Conservation (phyloP, 805 yeast genomes). For the Lipomyces yamanashiensis region DNA sequence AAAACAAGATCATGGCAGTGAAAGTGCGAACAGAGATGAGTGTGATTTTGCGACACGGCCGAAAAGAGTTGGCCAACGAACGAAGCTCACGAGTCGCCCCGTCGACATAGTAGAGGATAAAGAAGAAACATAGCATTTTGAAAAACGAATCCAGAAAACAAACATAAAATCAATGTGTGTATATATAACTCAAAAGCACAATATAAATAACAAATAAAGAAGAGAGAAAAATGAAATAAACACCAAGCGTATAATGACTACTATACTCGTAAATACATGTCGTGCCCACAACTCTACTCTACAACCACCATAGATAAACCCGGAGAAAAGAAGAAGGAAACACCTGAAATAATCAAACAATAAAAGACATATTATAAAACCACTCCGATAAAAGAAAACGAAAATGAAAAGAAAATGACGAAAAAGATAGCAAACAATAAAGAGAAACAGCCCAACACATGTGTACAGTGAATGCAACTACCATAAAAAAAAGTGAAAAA, state of each 20-base stretch:
- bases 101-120: too few species aligned
- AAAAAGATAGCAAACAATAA: neutral
- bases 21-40: too few species aligned
- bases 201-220: too few species aligned
- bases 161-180: too few species aligned
- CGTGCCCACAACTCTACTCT: neutral
- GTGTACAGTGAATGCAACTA: constrained; percentile 1
- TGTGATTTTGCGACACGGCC: too few species aligned
- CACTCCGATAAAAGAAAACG: neutral
- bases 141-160: too few species aligned
- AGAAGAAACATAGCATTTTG: too few species aligned
- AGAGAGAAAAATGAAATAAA: neutral
- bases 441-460: constrained; percentile 1
- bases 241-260: neutral
- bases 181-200: too few species aligned
- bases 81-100: too few species aligned
- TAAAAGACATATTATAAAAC: neutral
- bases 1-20: too few species aligned
- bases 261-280: neutral
- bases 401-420: neutral
- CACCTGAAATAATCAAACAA: neutral
- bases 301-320: neutral
- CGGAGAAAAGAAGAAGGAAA: neutral
- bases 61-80: too few species aligned
- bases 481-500: neutral